Evolutionary conservation across 2,329 filamentous ascomycete genomes (phyloP), one percentile per base, ranked within the genome.

Genomic region (Bipolaris victoriae): DNA sequence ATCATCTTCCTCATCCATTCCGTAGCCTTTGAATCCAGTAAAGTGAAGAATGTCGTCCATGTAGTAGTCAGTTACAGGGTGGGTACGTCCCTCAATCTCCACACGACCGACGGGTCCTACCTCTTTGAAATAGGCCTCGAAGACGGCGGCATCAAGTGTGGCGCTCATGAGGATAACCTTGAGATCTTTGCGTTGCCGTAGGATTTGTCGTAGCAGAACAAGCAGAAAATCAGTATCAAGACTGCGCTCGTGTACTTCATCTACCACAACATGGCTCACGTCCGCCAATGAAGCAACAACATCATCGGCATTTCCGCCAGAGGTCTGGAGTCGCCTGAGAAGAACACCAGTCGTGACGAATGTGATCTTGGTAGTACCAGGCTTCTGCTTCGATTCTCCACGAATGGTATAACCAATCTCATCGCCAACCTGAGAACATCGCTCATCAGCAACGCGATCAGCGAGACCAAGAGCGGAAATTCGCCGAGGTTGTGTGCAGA

Each of bases 311-410:
- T 86, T 85, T 5, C 90, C 91, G 48, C 92, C 91, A 3, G 91
- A 93, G 0, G 91, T 95, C 77, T 99, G 95, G n/a, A 99, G 82
- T 11, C 93, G 88, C 60, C 95, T 84, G 16, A 99, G 83, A 36
- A 99, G 81, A 2, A 99, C 92, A 86, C 94, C 94, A 9, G 94
- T 97, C 0, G 94, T 99, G 60, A 97, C 91, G 72, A 98, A 98
- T 0, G 91, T 97, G 68, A 98, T 96, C 76, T 90, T 94, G 0
- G 95, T 98, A 43, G 86, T 82, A 4, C 84, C 84, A 15, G 79
- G 79, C 57, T 86, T 89, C 39, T 87, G 83, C 67, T 90, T 93
- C 33, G 90, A 94, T 74, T 98, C 94, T 62, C 94, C 94, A 60
- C 94, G 88, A 66, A 99, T 97, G 6, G 89, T 86, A 73, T 96